These are phyloP conservation scores for Candida hungchunana DNA, from an alignment of 805 yeast species.

Conservation along the genomic window DNA sequence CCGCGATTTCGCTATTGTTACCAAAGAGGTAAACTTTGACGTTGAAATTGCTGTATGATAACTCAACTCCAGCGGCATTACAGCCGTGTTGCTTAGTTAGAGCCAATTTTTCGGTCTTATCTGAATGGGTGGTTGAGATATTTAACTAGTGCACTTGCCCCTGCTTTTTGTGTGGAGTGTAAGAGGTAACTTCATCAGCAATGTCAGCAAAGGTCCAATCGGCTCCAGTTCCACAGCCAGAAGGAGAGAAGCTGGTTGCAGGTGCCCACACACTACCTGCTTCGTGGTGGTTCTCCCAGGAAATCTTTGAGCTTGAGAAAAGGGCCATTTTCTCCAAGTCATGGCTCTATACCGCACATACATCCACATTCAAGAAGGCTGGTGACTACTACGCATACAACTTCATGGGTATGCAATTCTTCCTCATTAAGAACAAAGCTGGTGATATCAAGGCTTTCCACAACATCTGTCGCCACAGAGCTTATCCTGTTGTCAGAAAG, in stretches of 20 bases:
- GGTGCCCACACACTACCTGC: conserved; percentile 57
- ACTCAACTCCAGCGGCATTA: not conserved
- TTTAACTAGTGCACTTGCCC: too few species aligned
- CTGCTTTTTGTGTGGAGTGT: too few species aligned
- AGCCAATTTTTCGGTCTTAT: not conserved
- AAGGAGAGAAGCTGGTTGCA: conserved; percentile 22
- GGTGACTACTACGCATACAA: conserved; percentile 53
- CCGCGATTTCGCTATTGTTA: conserved; percentile 6
- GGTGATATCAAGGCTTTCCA: conserved; percentile 57
- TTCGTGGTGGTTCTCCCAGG: conserved; percentile 62
- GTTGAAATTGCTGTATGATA: not conserved
- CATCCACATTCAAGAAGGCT: conserved; percentile 48
- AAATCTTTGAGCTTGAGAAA: conserved; percentile 54
- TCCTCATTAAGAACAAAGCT: conserved; percentile 48
- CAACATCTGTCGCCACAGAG: conserved; percentile 62
- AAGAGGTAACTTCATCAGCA: not conserved
- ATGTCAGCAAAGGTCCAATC: conserved; percentile 25
- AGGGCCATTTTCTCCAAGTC: conserved; percentile 52
- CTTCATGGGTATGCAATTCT: conserved; percentile 50
- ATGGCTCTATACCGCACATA: conserved; percentile 52
- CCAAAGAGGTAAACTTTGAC: not conserved
- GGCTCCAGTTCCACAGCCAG: too few species aligned
- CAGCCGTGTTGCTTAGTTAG: not conserved
- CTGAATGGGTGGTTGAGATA: too few species aligned
- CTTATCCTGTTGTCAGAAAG: conserved; percentile 51